Evolutionary conservation across 2,329 filamentous ascomycete genomes (phyloP), one percentile per base, ranked within the genome.

Genomic region (Botryotinia calthae): DNA sequence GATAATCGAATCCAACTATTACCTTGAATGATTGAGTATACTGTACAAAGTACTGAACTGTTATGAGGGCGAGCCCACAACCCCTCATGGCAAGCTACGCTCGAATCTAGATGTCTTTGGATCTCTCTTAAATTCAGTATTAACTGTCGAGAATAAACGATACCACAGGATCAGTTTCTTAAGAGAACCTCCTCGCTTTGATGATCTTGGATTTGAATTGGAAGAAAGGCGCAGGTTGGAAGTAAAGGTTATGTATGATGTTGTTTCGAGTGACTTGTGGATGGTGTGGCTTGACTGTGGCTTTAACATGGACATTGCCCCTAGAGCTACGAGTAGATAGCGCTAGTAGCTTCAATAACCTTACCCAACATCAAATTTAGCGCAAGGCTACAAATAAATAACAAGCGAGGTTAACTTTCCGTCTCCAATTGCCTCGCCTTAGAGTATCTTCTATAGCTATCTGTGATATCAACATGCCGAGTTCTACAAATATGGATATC

Each of bases 401-500:
- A 46, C 62, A 61, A 79, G 69, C 69, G 70, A 71, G 59, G 58
- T 71, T 37, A 34, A 64, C n/a, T 34, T 71, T 40, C 37, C n/a
- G 54, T 54, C 46, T 51, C 14, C 44, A 66, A 34, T 42, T n/a
- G 44, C 22, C 42, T 28, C 31, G 44, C 51, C 59, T 40, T 62
- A 9, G 25, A 68, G 37, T 9, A 68, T 46, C n/a, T 42, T 42
- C 25, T 18, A 37, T 18, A 25, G 12, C 9, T 40, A 40, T 31
- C 34, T 56, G n/a, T 2, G 2, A 25, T 22, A n/a, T 67, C 51
- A 25, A 40, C 22, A 68, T 68, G 63, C 31, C 63, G n/a, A 46
- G 31, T 31, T 28, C 56, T 28, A 59, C 51, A 25, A 28, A 34
- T 59, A 72, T 72, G 70, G 63, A 68, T 48, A 51, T 68, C 18